Evolutionary conservation across 164 flowering plant genomes (phyloP).

Genomic region (Aristolochia californica): DNA sequence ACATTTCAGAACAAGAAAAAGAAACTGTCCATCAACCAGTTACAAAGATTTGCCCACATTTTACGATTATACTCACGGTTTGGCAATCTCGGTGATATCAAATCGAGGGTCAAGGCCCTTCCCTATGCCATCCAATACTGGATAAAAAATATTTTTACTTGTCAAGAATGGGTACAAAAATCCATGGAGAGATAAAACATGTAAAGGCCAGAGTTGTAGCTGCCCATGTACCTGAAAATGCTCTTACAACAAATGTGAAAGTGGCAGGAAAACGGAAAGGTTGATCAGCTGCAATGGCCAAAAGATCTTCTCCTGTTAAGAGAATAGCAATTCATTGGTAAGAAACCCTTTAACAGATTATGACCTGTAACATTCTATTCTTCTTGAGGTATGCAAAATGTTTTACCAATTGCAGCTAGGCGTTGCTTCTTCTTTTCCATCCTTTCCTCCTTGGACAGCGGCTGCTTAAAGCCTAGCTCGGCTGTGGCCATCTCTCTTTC

Average conservation of each 20-base stretch:
- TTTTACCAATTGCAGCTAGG: conserved; percentile 89
- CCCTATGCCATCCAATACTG: conserved; percentile 98
- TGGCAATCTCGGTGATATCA: conserved; percentile 96
- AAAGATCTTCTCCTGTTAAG: conserved; percentile 88
- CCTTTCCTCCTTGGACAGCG: conserved; percentile 70
- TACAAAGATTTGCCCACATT: neutral
- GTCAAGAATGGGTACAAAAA: no score
- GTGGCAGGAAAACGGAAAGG: conserved; percentile 99
- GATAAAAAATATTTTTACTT: neutral
- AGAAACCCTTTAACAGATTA: neutral
- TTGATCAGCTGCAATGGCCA: conserved; percentile 94
- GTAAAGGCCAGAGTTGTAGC: neutral
- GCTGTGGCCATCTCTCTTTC: conserved; percentile 64
- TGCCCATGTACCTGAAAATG: conserved; percentile 73
- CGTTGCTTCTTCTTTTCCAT: conserved; percentile 83
- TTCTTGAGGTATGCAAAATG: neutral
- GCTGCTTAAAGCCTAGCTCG: conserved; percentile 79
- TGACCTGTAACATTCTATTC: neutral
- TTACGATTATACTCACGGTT: conserved; percentile 63
- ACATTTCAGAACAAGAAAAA: neutral
- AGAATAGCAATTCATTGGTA: conserved; percentile 6
- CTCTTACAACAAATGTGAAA: conserved; percentile 95
- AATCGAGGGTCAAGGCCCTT: conserved; percentile 98
- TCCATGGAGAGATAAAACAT: no score
- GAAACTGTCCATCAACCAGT: neutral